Evolutionary conservation across 2,329 filamentous ascomycete species (phyloP).

Genomic region (Didymella sp.): DNA sequence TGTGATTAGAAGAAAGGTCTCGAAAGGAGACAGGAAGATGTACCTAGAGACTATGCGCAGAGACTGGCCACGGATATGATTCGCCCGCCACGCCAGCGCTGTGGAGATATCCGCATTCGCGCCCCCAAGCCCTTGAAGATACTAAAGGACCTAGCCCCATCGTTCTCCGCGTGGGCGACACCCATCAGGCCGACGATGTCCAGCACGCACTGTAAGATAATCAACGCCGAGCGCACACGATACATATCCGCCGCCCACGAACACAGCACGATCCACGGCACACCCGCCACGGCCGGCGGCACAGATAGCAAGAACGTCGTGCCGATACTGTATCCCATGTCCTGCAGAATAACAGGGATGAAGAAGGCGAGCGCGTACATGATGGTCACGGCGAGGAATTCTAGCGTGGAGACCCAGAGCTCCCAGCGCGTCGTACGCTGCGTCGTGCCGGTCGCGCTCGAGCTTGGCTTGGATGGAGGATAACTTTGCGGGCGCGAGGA

Average conservation of each 20-base stretch:
- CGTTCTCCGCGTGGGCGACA: not conserved
- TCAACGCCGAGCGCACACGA: constrained; percentile 29
- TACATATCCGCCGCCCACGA: constrained; percentile 31
- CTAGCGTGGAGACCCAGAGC: constrained; percentile 23
- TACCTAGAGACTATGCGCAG: not conserved
- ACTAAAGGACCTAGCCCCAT: not conserved
- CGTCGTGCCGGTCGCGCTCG: constrained; percentile 25
- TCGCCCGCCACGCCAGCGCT: not conserved
- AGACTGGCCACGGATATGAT: not conserved
- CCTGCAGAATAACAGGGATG: not conserved
- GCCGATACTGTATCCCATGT: constrained; percentile 3
- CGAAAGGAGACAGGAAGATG: not conserved
- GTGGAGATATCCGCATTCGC: not conserved
- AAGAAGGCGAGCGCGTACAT: not conserved
- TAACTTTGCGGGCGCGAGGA: constrained; percentile 26
- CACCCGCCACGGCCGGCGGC: constrained; percentile 34
- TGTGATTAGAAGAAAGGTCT: not conserved
- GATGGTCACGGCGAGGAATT: not conserved
- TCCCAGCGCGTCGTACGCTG: constrained; percentile 31
- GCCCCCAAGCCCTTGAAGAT: not conserved
- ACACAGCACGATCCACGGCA: constrained; percentile 32
- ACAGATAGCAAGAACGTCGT: constrained; percentile 35
- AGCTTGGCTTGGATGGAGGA: constrained; percentile 27
- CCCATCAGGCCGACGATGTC: not conserved
- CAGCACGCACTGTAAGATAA: constrained; percentile 17